phyloP scores from a whole-genome alignment of 352 stramenopile species.

The Phytopythium sindhum region DNA sequence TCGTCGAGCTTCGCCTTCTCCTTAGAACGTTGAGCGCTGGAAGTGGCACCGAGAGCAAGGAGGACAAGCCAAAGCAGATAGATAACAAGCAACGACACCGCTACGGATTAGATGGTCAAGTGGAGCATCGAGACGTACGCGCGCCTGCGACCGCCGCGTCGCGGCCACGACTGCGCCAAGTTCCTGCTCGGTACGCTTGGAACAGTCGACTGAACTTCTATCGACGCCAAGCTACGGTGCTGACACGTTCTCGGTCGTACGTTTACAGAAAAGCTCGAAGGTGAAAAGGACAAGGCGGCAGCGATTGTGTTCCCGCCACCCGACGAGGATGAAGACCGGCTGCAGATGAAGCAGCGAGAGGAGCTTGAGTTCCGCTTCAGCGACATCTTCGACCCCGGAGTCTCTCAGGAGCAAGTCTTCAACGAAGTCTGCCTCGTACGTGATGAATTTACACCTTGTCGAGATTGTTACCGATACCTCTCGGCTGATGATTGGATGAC shows the following conservation, averaged over 20 bases:
- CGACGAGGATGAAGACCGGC: conserved; percentile 46
- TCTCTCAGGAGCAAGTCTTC: conserved; percentile 72
- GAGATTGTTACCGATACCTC: neutral
- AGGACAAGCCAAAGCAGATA: no score
- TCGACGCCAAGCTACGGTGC: neutral
- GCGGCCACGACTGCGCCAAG: conserved; percentile 54
- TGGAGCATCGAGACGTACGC: conserved; percentile 79
- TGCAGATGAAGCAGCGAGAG: conserved; percentile 72
- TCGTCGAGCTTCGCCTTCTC: no score
- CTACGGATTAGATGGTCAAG: conserved; percentile 41
- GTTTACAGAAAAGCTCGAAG: conserved; percentile 41
- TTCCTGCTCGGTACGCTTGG: conserved; percentile 45
- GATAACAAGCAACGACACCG: no score
- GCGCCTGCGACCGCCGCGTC: conserved; percentile 54
- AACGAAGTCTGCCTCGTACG: conserved; percentile 57
- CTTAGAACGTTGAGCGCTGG: no score
- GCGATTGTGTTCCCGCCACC: conserved; percentile 63
- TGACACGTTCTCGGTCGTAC: neutral
- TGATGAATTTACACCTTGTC: neutral
- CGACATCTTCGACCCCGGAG: conserved; percentile 61
- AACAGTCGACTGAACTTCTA: neutral
- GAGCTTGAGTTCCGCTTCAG: conserved; percentile 66
- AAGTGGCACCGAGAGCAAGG: no score
- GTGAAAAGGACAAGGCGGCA: conserved; percentile 33
- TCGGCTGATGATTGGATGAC: neutral